phyloP scores from a whole-genome alignment of 2,329 filamentous ascomycete genomes.

The Waltergamsia citrina region DNA sequence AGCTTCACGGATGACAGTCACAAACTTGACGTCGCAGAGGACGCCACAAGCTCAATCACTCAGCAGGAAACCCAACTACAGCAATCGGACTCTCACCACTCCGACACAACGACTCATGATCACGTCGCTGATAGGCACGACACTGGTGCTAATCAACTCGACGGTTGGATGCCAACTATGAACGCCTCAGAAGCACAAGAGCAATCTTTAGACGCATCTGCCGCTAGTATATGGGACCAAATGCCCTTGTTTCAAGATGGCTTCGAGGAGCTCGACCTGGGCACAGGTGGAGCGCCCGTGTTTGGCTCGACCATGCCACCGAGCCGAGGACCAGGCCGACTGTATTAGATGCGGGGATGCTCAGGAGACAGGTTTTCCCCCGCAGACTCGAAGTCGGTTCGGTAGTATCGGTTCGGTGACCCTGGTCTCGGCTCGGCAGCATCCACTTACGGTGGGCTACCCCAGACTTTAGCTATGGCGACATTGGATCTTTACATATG shows the following conservation, averaged over 20 bases:
- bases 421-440: background rate
- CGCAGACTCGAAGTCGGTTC: background rate
- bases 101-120: background rate
- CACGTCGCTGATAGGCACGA: background rate
- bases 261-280: background rate
- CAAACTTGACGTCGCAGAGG: constrained; percentile 1
- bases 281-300: background rate
- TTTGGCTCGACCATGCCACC: background rate
- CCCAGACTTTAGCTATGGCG: background rate
- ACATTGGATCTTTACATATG: background rate
- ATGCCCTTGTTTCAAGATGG: constrained; percentile 2
- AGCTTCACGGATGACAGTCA: constrained; percentile 2
- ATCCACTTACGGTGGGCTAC: background rate
- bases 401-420: background rate
- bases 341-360: background rate
- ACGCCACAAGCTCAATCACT: background rate
- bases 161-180: background rate
- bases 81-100: background rate
- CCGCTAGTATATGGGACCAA: constrained; percentile 1
- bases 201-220: background rate
- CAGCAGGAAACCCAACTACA: background rate
- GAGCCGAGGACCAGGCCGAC: background rate
- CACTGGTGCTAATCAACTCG: background rate
- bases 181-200: background rate
- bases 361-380: background rate